These are phyloP conservation scores for Populus ilicifolia DNA, from an alignment of 345 rosid species.

Conservation along the genomic window DNA sequence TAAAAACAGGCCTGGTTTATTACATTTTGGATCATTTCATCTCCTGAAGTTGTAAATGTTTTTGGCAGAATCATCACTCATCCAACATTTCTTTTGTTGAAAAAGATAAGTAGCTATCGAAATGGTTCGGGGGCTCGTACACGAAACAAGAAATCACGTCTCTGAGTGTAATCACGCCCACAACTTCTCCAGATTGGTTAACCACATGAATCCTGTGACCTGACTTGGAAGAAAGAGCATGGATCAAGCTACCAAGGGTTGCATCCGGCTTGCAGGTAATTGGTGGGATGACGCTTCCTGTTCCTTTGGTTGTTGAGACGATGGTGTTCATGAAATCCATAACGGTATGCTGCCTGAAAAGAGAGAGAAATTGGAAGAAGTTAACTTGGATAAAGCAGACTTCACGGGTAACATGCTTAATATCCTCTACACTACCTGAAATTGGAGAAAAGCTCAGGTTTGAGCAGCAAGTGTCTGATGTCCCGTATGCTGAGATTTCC, in stretches of 20 bases:
- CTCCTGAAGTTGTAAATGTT: background rate
- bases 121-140: constrained; percentile 66
- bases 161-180: constrained; percentile 78
- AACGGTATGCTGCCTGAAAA: constrained; percentile 60
- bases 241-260: constrained; percentile 63
- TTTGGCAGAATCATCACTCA: constrained; percentile 28
- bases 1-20: background rate
- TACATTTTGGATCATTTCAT: background rate
- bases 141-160: constrained; percentile 90
- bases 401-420: background rate
- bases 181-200: constrained; percentile 45
- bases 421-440: constrained; percentile 49
- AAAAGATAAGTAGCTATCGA: constrained; percentile 54
- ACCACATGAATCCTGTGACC: constrained; percentile 75
- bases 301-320: constrained; percentile 37
- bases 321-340: constrained; percentile 52
- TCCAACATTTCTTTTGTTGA: constrained; percentile 55
- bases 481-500: constrained; percentile 60
- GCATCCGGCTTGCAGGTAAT: constrained; percentile 57
- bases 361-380: background rate
- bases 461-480: constrained; percentile 63
- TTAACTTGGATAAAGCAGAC: background rate
- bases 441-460: constrained; percentile 71
- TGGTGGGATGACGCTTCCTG: constrained; percentile 48
- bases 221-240: constrained; percentile 55